Base-by-base conservation (phyloP, 345 rosid genomes). In the Lumnitzera littorea region DNA sequence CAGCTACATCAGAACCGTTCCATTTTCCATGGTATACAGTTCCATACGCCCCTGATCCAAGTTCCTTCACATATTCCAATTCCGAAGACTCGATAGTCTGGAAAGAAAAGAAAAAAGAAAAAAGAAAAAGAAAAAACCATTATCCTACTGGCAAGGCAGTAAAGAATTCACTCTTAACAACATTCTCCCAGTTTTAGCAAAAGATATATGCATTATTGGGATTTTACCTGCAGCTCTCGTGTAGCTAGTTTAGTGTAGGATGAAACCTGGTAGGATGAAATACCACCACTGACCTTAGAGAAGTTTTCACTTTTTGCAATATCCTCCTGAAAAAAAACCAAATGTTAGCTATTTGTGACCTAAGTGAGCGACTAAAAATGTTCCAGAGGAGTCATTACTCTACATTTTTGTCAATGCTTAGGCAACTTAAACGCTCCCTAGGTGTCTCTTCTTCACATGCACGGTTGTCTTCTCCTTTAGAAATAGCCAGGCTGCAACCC, bases 1-100 rank as follows among this genome's bases (percentile, higher is more conserved):
- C 71, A 16, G 82, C 82, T 25, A 78, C 82, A 64, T 63, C 77
- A 46, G 77, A 62, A 5, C 79, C 82, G 55, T 46, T 78, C 82
- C 82, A 74, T 58, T 78, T 78, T 49, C 82, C 79, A 57, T 71
- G 46, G 58, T 60, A 72, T 2, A 78, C 77, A 13, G 79, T 57
- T 48, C 82, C 79, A 63, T 62, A 78, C 11, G 77, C 62, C 15
- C 82, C 79, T 1, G 77, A 66, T 53, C 79, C 79, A 2, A 74
- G 67, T 61, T 74, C 82, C 55, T 29, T 60, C 16, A 71, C 24
- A 29, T 61, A 51, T 54, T 74, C 79, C 41, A 78, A 68, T 12
- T 78, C 82, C 20, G 62, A 51, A 24, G 54, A 50, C 61, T 61
- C 72, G 41, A 80, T 73, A 12, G 62, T 64, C 81, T 80, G 69